Percentiles rank a stretch among this genome's conserved stretches.
phyloP scores from a whole-genome alignment of 352 stramenopile genomes.

The Globisporangium iwayamae region DNA sequence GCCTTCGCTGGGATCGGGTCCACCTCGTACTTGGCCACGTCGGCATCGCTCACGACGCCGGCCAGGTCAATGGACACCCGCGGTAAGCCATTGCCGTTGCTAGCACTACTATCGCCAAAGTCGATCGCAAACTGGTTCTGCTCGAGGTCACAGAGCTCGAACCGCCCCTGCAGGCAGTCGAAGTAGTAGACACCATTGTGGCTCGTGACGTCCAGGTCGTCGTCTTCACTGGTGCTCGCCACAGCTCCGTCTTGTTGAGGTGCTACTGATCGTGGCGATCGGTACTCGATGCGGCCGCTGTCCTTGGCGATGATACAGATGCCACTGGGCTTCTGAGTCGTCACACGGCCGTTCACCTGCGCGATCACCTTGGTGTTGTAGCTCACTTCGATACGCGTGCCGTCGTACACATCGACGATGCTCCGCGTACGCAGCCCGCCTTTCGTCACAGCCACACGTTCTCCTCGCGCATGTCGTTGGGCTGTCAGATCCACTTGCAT shows the following conservation, averaged over 20 bases:
- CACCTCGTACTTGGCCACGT: slow-evolving; percentile 49
- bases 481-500: slow-evolving; percentile 62
- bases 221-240: slow-evolving; percentile 28
- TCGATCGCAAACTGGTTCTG: slow-evolving; percentile 64
- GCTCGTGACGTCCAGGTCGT: slow-evolving; percentile 53
- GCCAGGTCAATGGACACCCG: slow-evolving; percentile 48
- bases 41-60: slow-evolving; percentile 47
- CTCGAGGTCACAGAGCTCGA: slow-evolving; percentile 67
- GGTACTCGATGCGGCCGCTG: slow-evolving; percentile 66
- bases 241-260: neutral
- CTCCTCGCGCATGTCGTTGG: slow-evolving; percentile 45
- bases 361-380: slow-evolving; percentile 81
- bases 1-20: slow-evolving; percentile 46
- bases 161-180: slow-evolving; percentile 41
- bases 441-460: slow-evolving; percentile 67
- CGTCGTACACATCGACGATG: slow-evolving; percentile 46
- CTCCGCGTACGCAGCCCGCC: slow-evolving; percentile 57
- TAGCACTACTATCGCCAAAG: slow-evolving; percentile 21
- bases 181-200: slow-evolving; percentile 78
- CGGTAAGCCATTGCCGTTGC: slow-evolving; percentile 5
- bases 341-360: slow-evolving; percentile 66
- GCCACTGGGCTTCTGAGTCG: slow-evolving; percentile 40
- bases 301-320: slow-evolving; percentile 58
- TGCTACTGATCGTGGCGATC: slow-evolving; percentile 6
- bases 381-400: slow-evolving; percentile 53